Percentiles rank a stretch among this genome's conserved stretches.
Evolutionary conservation across 768 basidiomycete genomes (phyloP).

Genomic region (Xerocomus spinulosus): DNA sequence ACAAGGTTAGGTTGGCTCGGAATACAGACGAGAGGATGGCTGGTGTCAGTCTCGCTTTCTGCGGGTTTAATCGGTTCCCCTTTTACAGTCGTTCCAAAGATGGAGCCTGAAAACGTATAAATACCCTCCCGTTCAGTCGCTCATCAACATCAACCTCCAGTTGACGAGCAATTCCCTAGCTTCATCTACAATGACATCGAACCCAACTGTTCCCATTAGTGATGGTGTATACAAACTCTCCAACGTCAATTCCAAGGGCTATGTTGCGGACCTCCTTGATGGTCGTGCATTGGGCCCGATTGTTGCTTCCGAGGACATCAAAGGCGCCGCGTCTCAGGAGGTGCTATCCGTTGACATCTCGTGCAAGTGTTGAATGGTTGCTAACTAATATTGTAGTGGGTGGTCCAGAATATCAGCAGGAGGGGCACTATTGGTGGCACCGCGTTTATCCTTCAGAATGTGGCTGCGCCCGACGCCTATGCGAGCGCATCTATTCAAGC

Average conservation of each 20-base stretch:
- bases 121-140: too few species aligned
- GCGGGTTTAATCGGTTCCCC: too few species aligned
- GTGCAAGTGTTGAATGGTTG: not conserved
- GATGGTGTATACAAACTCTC: not conserved
- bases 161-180: too few species aligned
- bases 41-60: too few species aligned
- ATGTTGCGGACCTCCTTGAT: not conserved
- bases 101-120: too few species aligned
- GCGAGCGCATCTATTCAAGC: not conserved
- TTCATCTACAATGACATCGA: not conserved
- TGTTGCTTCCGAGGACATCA: not conserved
- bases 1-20: too few species aligned
- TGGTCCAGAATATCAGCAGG: not conserved
- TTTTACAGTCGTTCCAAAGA: too few species aligned
- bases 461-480: not conserved
- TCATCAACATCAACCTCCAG: too few species aligned
- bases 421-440: too few species aligned
- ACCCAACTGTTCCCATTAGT: not conserved
- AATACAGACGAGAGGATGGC: too few species aligned
- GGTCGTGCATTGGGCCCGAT: not conserved
- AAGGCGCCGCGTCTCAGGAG: not conserved
- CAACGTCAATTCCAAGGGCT: not conserved
- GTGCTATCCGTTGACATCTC: too few species aligned
- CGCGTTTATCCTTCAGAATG: not conserved
- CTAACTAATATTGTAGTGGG: not conserved